phyloP scores from a whole-genome alignment of 116 monocot genomes.

The Thalassia testudinum region DNA sequence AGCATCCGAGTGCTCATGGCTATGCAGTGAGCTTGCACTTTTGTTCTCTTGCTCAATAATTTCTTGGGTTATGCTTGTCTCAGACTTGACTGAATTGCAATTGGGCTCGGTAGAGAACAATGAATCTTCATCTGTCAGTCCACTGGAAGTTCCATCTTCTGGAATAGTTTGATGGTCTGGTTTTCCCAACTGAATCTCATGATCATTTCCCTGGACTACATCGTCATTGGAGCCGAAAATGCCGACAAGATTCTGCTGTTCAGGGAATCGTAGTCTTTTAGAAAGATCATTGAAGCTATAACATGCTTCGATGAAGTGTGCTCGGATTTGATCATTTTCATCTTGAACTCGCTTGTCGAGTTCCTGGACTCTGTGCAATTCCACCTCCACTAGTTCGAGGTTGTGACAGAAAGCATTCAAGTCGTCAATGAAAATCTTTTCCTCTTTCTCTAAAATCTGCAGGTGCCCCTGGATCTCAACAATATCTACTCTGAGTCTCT shows the following conservation, averaged over 20 bases:
- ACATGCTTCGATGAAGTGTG: slow-evolving; percentile 21
- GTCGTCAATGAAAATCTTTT: slow-evolving; percentile 12
- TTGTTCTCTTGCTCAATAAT: too few species aligned
- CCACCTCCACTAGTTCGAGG: slow-evolving; percentile 31
- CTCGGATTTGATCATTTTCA: slow-evolving; percentile 13
- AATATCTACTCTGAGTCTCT: slow-evolving; percentile 26
- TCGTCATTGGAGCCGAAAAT: background rate
- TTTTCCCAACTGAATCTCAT: too few species aligned
- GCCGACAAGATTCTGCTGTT: background rate
- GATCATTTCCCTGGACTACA: too few species aligned
- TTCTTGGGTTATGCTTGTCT: too few species aligned
- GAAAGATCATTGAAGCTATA: slow-evolving; percentile 17
- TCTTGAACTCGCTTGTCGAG: slow-evolving; percentile 17
- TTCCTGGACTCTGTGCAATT: slow-evolving; percentile 25
- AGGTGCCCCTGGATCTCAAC: slow-evolving; percentile 37
- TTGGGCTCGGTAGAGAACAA: too few species aligned
- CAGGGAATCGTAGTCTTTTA: slow-evolving; percentile 18
- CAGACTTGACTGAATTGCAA: too few species aligned
- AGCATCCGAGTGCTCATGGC: too few species aligned
- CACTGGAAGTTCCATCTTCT: too few species aligned
- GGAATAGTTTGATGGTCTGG: too few species aligned
- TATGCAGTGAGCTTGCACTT: too few species aligned
- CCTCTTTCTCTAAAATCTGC: slow-evolving; percentile 34
- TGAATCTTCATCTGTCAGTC: too few species aligned
- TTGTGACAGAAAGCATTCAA: slow-evolving; percentile 19